Conservation (phyloP, 2,329 filamentous ascomycete species). For the Leptosphaerulina australis region DNA sequence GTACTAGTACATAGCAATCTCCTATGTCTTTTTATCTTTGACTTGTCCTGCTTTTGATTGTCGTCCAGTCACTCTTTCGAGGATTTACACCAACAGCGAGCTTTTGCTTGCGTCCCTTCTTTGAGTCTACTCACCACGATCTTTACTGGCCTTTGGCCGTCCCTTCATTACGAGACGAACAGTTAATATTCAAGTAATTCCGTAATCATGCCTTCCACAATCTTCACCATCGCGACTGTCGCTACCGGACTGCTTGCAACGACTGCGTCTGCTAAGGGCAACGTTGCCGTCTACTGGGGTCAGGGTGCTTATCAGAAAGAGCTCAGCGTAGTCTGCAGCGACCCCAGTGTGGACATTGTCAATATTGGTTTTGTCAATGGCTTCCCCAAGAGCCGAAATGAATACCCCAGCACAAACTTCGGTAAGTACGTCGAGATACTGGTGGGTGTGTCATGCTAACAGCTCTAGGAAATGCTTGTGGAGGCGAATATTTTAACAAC, state of each 20-base stretch:
- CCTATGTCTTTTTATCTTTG: conserved; percentile 34
- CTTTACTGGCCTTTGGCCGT: conserved; percentile 49
- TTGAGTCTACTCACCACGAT: conserved; percentile 51
- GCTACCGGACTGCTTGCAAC: conserved; percentile 45
- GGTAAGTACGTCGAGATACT: conserved; percentile 44
- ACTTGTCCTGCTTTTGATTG: conserved; percentile 30
- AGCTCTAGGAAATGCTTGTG: conserved; percentile 53
- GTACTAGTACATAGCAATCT: conserved; percentile 35
- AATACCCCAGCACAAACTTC: conserved; percentile 62
- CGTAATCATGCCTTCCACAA: conserved; percentile 48
- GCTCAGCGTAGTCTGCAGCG: conserved; percentile 58
- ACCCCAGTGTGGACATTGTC: conserved; percentile 61
- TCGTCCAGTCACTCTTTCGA: conserved; percentile 40
- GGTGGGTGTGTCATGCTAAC: neutral
- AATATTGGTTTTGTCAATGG: conserved; percentile 62
- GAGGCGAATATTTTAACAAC: conserved; percentile 40
- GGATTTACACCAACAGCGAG: conserved; percentile 41
- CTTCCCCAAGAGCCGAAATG: conserved; percentile 57
- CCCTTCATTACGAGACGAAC: conserved; percentile 45
- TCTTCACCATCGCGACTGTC: conserved; percentile 39
- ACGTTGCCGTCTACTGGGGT: conserved; percentile 63
- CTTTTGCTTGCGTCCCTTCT: conserved; percentile 63
- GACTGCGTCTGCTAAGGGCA: conserved; percentile 51
- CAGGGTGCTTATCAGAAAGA: conserved; percentile 58
- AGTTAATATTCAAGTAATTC: conserved; percentile 30